phyloP scores from a whole-genome alignment of 1,139 yeast species.

The Sugiyamaella neomexicana region DNA sequence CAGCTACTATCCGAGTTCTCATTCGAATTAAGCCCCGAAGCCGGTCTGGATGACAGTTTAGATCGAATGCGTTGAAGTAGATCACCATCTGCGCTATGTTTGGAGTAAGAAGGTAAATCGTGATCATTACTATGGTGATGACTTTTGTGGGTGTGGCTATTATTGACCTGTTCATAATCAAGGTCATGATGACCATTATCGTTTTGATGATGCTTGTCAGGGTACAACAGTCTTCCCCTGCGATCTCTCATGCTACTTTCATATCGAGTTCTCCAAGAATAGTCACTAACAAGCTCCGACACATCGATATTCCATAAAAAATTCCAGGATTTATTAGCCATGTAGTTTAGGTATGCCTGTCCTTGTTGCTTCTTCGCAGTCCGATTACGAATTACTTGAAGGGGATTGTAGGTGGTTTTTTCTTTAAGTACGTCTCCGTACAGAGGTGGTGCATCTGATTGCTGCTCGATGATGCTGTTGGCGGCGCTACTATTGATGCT shows the following conservation, averaged over 20 bases:
- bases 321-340: conserved; percentile 21
- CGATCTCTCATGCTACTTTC: conserved; percentile 60
- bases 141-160: background rate
- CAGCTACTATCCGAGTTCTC: conserved; percentile 25
- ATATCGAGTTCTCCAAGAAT: conserved; percentile 65
- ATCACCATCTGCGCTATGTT: conserved; percentile 24
- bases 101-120: background rate
- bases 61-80: conserved; percentile 26
- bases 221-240: conserved; percentile 62
- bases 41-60: conserved; percentile 22
- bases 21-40: conserved; percentile 16
- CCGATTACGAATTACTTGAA: conserved; percentile 75
- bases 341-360: conserved; percentile 15
- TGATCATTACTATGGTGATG: background rate
- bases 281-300: conserved; percentile 61
- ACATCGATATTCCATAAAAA: conserved; percentile 67
- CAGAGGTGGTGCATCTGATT: background rate
- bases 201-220: conserved; percentile 29
- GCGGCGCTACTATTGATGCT: background rate
- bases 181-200: background rate
- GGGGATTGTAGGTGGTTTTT: conserved; percentile 58
- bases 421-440: conserved; percentile 14
- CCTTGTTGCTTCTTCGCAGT: conserved; percentile 31
- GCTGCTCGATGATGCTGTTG: background rate
- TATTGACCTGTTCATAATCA: background rate